These are phyloP conservation scores for Ophioceras dolichostomum DNA, from an alignment of 2,329 filamentous ascomycete species.

Conservation along the genomic window DNA sequence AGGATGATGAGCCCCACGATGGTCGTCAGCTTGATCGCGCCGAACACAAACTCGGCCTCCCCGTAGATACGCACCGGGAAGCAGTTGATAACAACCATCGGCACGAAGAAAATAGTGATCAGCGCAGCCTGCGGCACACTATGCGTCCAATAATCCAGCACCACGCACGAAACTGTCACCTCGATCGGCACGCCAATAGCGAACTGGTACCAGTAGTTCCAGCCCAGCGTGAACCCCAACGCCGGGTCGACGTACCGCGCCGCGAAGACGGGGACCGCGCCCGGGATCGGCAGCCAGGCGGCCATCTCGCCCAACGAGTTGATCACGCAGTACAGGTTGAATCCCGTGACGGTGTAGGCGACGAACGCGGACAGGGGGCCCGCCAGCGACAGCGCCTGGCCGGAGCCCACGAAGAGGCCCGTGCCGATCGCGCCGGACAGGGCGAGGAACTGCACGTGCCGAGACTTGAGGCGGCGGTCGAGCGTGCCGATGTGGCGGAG, in stretches of 20 bases:
- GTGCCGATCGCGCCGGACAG: constrained; percentile 36
- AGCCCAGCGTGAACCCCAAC: constrained; percentile 34
- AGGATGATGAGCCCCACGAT: constrained; percentile 36
- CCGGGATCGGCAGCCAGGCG: constrained; percentile 46
- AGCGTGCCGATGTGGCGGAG: constrained; percentile 7
- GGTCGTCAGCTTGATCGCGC: constrained; percentile 29
- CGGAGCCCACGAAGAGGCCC: constrained; percentile 35
- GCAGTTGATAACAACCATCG: constrained; percentile 2
- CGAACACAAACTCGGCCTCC: constrained; percentile 7
- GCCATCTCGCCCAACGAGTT: constrained; percentile 42
- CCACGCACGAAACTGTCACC: constrained; percentile 46
- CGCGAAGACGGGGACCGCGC: constrained; percentile 37
- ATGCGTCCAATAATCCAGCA: constrained; percentile 54
- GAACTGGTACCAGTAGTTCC: constrained; percentile 40
- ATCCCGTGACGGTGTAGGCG: constrained; percentile 28
- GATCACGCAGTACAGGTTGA: constrained; percentile 29
- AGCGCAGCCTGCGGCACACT: constrained; percentile 28
- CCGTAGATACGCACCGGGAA: constrained; percentile 7
- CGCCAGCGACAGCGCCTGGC: constrained; percentile 26
- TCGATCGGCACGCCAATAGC: constrained; percentile 32
- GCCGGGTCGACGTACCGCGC: constrained; percentile 33
- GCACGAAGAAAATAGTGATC: constrained; percentile 3
- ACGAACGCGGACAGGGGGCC: constrained; percentile 30
- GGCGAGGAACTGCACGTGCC: constrained; percentile 34
- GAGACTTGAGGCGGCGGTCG: constrained; percentile 21